Evolutionary conservation across 2,329 filamentous ascomycete genomes (phyloP).

Genomic region (Xylariaceae sp.): DNA sequence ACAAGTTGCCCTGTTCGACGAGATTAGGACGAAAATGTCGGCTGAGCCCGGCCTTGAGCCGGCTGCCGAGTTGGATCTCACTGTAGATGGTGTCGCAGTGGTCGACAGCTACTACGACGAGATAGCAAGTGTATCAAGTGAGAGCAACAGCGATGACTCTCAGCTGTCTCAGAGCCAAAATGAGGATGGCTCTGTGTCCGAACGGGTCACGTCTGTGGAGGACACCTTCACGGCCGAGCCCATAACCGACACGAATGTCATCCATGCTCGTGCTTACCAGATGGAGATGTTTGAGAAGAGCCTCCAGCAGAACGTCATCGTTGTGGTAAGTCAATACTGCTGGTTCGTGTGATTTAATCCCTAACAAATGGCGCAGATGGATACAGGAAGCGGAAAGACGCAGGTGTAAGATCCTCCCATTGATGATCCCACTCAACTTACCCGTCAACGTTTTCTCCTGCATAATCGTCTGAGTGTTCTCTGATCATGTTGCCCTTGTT

Average conservation of each 20-base stretch:
- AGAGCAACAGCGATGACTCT: too few species aligned
- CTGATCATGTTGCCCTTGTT: background rate
- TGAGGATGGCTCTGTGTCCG: too few species aligned
- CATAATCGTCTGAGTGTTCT: background rate
- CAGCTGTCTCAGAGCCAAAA: too few species aligned
- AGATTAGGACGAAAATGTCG: background rate
- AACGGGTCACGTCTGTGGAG: background rate
- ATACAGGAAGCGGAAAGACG: slow-evolving; percentile 74
- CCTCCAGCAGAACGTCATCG: slow-evolving; percentile 63
- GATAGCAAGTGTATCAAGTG: too few species aligned
- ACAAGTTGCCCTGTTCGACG: too few species aligned
- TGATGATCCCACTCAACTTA: background rate
- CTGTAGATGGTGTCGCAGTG: background rate
- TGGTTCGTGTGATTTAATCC: background rate
- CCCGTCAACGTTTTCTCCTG: background rate
- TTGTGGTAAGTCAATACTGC: slow-evolving; percentile 48
- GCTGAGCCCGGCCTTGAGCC: background rate
- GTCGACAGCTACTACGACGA: background rate
- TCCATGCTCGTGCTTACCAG: slow-evolving; percentile 60
- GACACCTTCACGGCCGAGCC: slow-evolving; percentile 3
- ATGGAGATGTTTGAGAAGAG: slow-evolving; percentile 70
- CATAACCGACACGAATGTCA: slow-evolving; percentile 26
- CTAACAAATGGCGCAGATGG: slow-evolving; percentile 49
- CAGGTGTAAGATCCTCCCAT: slow-evolving; percentile 53
- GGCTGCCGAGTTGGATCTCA: slow-evolving; percentile 4